phyloP scores from a whole-genome alignment of 2,329 filamentous ascomycete species.

The Hymenoscyphus albidus region DNA sequence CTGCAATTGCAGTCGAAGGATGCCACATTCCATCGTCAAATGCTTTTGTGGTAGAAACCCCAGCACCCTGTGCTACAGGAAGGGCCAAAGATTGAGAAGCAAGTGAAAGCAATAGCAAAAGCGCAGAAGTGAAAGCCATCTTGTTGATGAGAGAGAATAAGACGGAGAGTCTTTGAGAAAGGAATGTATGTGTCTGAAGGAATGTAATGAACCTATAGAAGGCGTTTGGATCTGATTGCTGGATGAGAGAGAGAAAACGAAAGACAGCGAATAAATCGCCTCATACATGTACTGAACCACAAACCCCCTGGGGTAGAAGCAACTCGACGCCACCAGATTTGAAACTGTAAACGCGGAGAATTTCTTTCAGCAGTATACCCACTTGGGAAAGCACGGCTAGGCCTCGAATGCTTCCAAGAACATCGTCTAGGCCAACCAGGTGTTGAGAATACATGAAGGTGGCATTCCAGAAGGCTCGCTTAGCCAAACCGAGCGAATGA shows the following conservation, averaged over 20 bases:
- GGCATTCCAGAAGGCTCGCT: constrained; percentile 1
- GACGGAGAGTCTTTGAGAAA: neutral
- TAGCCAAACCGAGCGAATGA: neutral
- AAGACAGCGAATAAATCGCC: neutral
- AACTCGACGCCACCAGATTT: constrained; percentile 1
- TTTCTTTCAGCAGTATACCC: constrained; percentile 1
- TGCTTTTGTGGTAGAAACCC: neutral
- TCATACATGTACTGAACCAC: neutral
- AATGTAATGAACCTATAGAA: constrained; percentile 3
- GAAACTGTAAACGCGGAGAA: neutral
- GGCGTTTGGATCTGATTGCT: neutral
- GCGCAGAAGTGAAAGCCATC: constrained; percentile 8
- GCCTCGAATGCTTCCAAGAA: neutral
- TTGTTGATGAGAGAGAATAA: constrained; percentile 3
- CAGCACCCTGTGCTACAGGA: constrained; percentile 1
- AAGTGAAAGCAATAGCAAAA: constrained; percentile 8
- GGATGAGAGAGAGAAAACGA: neutral
- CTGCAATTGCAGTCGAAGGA: neutral
- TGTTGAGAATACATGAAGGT: neutral
- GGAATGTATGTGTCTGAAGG: constrained; percentile 1
- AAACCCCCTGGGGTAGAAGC: neutral
- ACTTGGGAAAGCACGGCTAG: neutral
- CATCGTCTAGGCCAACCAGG: neutral
- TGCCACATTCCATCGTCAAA: constrained; percentile 4
- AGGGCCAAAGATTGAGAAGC: constrained; percentile 9